Base-by-base conservation (phyloP, 495 filamentous ascomycete species). In the Tuber microsphaerosporum region DNA sequence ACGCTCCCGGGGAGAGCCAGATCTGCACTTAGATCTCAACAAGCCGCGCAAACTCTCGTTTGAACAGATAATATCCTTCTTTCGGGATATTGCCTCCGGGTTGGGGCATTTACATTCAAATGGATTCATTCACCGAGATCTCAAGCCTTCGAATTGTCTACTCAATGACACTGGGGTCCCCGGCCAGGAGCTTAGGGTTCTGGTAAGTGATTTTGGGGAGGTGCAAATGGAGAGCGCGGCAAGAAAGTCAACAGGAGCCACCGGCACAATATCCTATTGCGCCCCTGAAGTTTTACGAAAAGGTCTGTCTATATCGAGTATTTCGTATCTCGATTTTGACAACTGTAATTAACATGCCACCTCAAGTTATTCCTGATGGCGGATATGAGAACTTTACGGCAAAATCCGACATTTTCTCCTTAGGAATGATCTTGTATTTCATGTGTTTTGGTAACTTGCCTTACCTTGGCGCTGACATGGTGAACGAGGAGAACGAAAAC, bases 371-470 rank as follows among this genome's bases (percentile, higher is more conserved):
- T 61, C 86, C 89, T 0, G 87, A 84, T 74, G 95, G 95, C 19
- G 87, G 87, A 17, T 92, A 92, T 78, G 94, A 92, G 7, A 96
- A 98, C 80, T 99, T 99, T 80, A 96, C 93, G 0, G 92, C 91
- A 72, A 99, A 97, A 81, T 97, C 94, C 0, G 95, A 99, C 82
- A 92, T 99, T 17, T 99, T 99, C 84, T 97, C 94, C 5, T 84
- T 99, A 0, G 95, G 95, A 46, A 97, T 99, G 95, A 97, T 98
- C 69, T 88, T 99, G 6, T 96, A 98, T 84, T 98, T 98, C 79
- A 89, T 98, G 85, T 98, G 96, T 82, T 99, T 98, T 83, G 92
- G 92, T 0, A 88, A 92, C 12, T 88, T 98, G 3, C 95, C 95
- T 2, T 99, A 98, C 81, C 75, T 76, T 39, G 91, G 90, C 81